phyloP scores from a whole-genome alignment of 805 yeast species.

The Myxozyma geophila region DNA sequence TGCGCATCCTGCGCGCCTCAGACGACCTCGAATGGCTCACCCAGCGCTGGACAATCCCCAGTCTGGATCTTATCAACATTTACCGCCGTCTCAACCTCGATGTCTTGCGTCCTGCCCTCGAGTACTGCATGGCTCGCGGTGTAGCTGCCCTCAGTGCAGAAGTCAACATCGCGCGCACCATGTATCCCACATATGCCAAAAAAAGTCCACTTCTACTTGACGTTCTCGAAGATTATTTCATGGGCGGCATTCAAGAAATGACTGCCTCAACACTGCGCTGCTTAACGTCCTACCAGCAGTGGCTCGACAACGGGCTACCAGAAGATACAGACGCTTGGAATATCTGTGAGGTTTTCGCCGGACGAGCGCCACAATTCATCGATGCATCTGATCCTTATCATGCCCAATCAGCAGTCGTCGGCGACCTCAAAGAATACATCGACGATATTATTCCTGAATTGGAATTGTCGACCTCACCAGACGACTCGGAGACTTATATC shows the following conservation, averaged over 20 bases:
- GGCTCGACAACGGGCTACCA: constrained; percentile 49
- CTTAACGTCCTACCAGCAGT: constrained; percentile 45
- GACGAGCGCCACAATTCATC: constrained; percentile 35
- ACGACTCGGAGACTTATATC: constrained; percentile 15
- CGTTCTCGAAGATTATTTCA: constrained; percentile 53
- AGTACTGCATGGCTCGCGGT: constrained; percentile 61
- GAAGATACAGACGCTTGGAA: constrained; percentile 41
- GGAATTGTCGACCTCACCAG: constrained; percentile 3
- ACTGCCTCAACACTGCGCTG: constrained; percentile 50
- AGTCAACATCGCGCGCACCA: constrained; percentile 44
- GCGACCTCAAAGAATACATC: constrained; percentile 14
- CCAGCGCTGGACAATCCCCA: constrained; percentile 52
- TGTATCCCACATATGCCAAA: constrained; percentile 44
- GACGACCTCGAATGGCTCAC: constrained; percentile 42
- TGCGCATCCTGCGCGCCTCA: constrained; percentile 47
- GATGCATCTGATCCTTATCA: neutral
- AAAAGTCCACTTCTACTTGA: constrained; percentile 54
- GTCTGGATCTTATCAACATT: constrained; percentile 51
- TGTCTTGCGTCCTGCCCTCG: constrained; percentile 46
- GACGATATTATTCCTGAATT: constrained; percentile 22
- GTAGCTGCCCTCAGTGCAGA: constrained; percentile 57
- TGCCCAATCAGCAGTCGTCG: constrained; percentile 9
- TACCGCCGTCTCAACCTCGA: constrained; percentile 48
- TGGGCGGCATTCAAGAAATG: constrained; percentile 60
- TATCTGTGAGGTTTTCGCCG: constrained; percentile 46